phyloP scores from a whole-genome alignment of 257 asterid genomes.

The Gynochthodes officinalis region DNA sequence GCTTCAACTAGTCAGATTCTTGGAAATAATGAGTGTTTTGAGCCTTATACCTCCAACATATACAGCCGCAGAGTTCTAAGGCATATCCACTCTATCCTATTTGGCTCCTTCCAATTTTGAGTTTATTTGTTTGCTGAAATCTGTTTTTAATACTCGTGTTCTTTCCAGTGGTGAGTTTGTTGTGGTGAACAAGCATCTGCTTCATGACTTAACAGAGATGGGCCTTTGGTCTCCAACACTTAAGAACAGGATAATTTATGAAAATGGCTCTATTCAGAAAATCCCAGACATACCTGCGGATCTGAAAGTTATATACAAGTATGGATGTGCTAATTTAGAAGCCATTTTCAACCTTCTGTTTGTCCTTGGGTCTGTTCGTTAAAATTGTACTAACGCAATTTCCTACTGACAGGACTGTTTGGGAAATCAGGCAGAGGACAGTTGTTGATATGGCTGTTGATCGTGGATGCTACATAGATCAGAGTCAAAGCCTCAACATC shows the following conservation, averaged over 20 bases:
- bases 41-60: conserved; percentile 93
- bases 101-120: background rate
- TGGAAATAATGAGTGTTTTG: conserved; percentile 97
- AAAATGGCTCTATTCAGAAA: conserved; percentile 88
- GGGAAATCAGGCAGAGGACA: conserved; percentile 87
- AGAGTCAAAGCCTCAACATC: conserved; percentile 93
- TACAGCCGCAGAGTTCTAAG: conserved; percentile 93
- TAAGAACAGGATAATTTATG: conserved; percentile 78
- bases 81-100: conserved; percentile 23
- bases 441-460: conserved; percentile 96
- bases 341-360: conserved; percentile 6
- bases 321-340: conserved; percentile 25
- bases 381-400: conserved; percentile 24
- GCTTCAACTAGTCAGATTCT: conserved; percentile 99
- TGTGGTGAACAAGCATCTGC: conserved; percentile 97
- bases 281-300: conserved; percentile 71
- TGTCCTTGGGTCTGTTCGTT: background rate
- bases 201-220: conserved; percentile 86
- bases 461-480: conserved; percentile 96
- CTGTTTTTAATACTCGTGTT: conserved; percentile 4
- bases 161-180: conserved; percentile 84
- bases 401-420: conserved; percentile 59
- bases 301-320: conserved; percentile 77
- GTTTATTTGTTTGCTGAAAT: background rate
- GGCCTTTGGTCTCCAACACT: conserved; percentile 87